Conservation (phyloP, 176 grass and related monocot genomes). For the Aegilops sharonensis region DNA sequence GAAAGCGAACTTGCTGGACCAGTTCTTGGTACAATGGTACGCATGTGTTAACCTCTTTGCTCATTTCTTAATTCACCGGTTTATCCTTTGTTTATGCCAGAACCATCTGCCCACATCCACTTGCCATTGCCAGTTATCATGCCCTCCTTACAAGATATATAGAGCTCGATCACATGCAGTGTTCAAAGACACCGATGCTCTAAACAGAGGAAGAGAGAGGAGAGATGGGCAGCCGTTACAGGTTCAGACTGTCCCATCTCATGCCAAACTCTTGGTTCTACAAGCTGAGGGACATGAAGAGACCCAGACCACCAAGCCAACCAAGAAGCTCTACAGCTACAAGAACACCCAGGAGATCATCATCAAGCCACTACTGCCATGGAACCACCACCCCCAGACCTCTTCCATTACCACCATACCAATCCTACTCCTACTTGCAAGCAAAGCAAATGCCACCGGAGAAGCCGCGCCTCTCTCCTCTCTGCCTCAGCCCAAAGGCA, state of each 20-base stretch:
- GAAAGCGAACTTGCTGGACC: neutral
- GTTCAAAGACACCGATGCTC: neutral
- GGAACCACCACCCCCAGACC: slow-evolving; percentile 38
- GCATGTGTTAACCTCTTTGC: slow-evolving; percentile 3
- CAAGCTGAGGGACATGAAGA: slow-evolving; percentile 58
- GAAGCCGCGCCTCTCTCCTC: neutral
- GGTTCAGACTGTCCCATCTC: slow-evolving; percentile 43
- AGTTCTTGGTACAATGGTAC: neutral
- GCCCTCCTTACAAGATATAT: slow-evolving; percentile 4
- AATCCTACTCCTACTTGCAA: slow-evolving; percentile 44
- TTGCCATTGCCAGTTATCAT: slow-evolving; percentile 9
- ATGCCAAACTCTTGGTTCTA: slow-evolving; percentile 62
- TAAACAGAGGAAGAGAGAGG: slow-evolving; percentile 19
- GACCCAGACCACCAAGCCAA: slow-evolving; percentile 10
- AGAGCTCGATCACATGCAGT: neutral
- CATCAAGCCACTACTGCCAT: slow-evolving; percentile 28
- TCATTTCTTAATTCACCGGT: slow-evolving; percentile 19
- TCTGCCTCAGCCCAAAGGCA: slow-evolving; percentile 32
- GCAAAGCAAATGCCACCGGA: slow-evolving; percentile 5
- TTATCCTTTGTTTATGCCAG: neutral
- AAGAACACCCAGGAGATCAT: slow-evolving; percentile 26
- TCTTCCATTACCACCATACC: slow-evolving; percentile 4
- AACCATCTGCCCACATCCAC: neutral
- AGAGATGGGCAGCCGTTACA: slow-evolving; percentile 43
- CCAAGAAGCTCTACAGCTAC: neutral